Percentiles rank a stretch among this genome's conserved stretches.
Evolutionary conservation across 345 rosid species (phyloP).

Genomic region (Linum usitatissimum): DNA sequence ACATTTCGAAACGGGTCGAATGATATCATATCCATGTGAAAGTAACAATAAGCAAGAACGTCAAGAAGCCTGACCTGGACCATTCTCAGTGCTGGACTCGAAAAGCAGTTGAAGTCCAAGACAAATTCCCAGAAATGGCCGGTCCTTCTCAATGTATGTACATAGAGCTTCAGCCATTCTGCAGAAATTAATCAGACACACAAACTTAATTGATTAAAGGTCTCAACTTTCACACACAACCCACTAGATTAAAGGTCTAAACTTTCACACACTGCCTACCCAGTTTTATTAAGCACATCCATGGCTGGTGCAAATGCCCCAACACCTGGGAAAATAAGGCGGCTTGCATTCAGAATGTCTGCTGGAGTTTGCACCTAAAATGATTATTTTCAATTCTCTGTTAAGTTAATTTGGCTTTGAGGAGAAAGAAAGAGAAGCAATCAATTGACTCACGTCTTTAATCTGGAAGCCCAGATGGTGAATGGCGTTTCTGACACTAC

Average conservation of each 20-base stretch:
- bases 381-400: not conserved
- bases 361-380: slow-evolving; percentile 65
- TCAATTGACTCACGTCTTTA: slow-evolving; percentile 41
- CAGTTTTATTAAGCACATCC: slow-evolving; percentile 73
- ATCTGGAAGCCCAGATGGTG: slow-evolving; percentile 59
- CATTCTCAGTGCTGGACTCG: slow-evolving; percentile 85
- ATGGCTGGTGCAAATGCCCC: slow-evolving; percentile 93
- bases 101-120: slow-evolving; percentile 92
- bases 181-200: slow-evolving; percentile 14
- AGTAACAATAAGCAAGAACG: not conserved
- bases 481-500: slow-evolving; percentile 82
- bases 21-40: too few relatives aligned
- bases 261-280: slow-evolving; percentile 24
- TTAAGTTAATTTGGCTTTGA: not conserved
- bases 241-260: not conserved
- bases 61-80: slow-evolving; percentile 40
- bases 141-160: slow-evolving; percentile 64
- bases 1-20: not conserved
- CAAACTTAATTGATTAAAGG: not conserved
- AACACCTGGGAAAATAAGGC: slow-evolving; percentile 83
- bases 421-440: not conserved
- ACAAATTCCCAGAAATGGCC: slow-evolving; percentile 94
- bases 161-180: slow-evolving; percentile 89
- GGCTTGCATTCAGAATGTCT: slow-evolving; percentile 64
- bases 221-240: not conserved